Evolutionary conservation across 1,284 basidiomycete genomes (phyloP), one percentile per base, ranked within the genome.

Genomic region (Psilocybe mexicana): DNA sequence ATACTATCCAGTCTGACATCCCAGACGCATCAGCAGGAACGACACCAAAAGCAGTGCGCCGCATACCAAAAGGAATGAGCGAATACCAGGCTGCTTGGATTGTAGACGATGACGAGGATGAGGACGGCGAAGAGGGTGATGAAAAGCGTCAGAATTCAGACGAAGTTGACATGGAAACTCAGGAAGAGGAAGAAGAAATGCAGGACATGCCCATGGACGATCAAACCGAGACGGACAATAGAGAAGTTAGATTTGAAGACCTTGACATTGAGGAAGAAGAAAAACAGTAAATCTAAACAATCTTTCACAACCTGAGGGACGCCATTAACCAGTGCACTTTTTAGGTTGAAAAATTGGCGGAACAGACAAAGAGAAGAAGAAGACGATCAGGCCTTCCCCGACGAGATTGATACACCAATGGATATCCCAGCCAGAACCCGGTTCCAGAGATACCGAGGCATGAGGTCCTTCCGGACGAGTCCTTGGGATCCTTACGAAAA

Each of bases 401-500:
- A 99, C 69, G 96, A 99, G 72, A 84, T 98, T n/a, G 96, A 99
- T 67, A 99, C 97, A 0, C 97, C 96, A 0, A 83, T 90, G 61
- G 90, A 97, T 61, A 78, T 92, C n/a, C 75, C 92, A 0, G 96
- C 96, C 0, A 79, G 85, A 10, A 83, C 83, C n/a, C 85, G 97
- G 4, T 98, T 99, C 75, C 93, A 94, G 65, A 84, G 96, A 36
- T 99, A 90, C 73, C 87, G 96, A 56, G 97, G 96, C 0, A 74
- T 99, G 72, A 88, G 89, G 55, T 94, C 92, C 11, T 93, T 99
- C 81, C 83, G 96, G 40, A 98, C 97, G 1, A 94, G 91, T 67
- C 92, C 92, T 23, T 99, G 96, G 96, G 96, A 99, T 72, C 88
- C 96, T 6, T 98, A 94, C 67, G 96, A 99, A 75, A 96, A 97